phyloP scores from a whole-genome alignment of 148 eudicot species.

The Heliosperma pusillum region DNA sequence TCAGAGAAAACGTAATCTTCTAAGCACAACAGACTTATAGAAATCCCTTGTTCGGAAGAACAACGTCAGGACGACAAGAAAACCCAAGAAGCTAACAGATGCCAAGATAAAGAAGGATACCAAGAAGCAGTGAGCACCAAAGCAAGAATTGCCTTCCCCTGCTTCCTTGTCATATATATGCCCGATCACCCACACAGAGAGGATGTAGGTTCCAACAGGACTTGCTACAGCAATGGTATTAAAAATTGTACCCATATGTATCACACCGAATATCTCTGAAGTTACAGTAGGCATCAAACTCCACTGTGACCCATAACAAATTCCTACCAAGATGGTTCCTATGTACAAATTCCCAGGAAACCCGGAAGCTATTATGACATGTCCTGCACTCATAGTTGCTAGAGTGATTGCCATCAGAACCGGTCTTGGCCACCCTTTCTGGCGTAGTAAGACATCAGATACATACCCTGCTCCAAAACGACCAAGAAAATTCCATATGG shows the following conservation, averaged over 20 bases:
- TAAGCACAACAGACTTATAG: slow-evolving; percentile 45
- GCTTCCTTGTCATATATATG: slow-evolving; percentile 64
- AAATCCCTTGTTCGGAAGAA: slow-evolving; percentile 63
- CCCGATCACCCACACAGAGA: slow-evolving; percentile 82
- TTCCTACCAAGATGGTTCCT: slow-evolving; percentile 75
- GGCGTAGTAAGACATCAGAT: slow-evolving; percentile 63
- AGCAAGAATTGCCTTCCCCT: slow-evolving; percentile 47
- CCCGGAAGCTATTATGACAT: slow-evolving; percentile 65
- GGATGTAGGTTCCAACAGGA: slow-evolving; percentile 70
- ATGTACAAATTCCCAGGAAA: slow-evolving; percentile 71
- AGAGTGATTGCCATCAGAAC: slow-evolving; percentile 53
- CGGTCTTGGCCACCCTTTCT: slow-evolving; percentile 65
- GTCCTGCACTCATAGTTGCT: slow-evolving; percentile 71
- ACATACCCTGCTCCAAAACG: slow-evolving; percentile 83
- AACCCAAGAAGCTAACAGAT: slow-evolving; percentile 52
- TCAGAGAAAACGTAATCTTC: slow-evolving; percentile 29
- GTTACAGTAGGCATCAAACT: slow-evolving; percentile 85
- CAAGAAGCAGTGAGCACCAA: slow-evolving; percentile 76
- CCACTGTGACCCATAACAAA: slow-evolving; percentile 91
- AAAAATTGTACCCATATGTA: slow-evolving; percentile 85
- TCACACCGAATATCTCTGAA: slow-evolving; percentile 72
- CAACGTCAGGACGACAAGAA: slow-evolving; percentile 45
- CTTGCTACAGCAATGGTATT: slow-evolving; percentile 82
- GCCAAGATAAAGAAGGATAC: slow-evolving; percentile 62
- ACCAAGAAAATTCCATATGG: slow-evolving; percentile 97